These are phyloP conservation scores for Cercophora sp. DNA, from an alignment of 495 filamentous ascomycete species.

Conservation along the genomic window DNA sequence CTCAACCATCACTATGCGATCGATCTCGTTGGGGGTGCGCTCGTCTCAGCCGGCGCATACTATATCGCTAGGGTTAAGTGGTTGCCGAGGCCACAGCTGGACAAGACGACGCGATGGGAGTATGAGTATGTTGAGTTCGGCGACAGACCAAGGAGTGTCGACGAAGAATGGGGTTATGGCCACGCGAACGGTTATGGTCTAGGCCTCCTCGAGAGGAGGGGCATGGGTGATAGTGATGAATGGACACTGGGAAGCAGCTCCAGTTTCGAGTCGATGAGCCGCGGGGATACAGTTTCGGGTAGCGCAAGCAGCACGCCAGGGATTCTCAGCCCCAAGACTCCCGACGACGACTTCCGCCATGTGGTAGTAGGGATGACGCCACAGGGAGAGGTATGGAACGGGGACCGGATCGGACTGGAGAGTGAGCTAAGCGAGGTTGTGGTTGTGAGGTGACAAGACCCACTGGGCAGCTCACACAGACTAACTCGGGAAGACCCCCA, in stretches of 20 bases:
- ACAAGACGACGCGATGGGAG: constrained; percentile 87
- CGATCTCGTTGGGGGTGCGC: constrained; percentile 79
- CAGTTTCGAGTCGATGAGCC: constrained; percentile 33
- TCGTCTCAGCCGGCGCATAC: constrained; percentile 74
- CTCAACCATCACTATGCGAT: constrained; percentile 95
- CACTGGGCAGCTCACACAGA: no score
- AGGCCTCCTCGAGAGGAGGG: constrained; percentile 27
- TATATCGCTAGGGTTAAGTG: constrained; percentile 75
- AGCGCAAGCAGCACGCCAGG: constrained; percentile 35
- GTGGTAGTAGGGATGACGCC: constrained; percentile 21
- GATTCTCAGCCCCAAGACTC: constrained; percentile 38
- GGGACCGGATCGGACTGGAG: constrained; percentile 20
- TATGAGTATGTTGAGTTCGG: constrained; percentile 91
- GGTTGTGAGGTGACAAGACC: constrained; percentile 24
- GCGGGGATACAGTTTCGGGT: constrained; percentile 33
- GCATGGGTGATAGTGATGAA: constrained; percentile 34
- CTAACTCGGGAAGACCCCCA: no score
- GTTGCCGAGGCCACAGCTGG: constrained; percentile 72
- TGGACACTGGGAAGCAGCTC: constrained; percentile 45
- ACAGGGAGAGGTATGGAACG: constrained; percentile 30
- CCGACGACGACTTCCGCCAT: constrained; percentile 24
- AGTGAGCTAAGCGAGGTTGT: constrained; percentile 30
- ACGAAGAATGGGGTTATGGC: constrained; percentile 37
- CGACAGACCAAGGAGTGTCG: constrained; percentile 32
- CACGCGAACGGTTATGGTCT: constrained; percentile 26